Evolutionary conservation across 768 basidiomycete genomes (phyloP), one percentile per base, ranked within the genome.

Genomic region (Mycena polygramma): DNA sequence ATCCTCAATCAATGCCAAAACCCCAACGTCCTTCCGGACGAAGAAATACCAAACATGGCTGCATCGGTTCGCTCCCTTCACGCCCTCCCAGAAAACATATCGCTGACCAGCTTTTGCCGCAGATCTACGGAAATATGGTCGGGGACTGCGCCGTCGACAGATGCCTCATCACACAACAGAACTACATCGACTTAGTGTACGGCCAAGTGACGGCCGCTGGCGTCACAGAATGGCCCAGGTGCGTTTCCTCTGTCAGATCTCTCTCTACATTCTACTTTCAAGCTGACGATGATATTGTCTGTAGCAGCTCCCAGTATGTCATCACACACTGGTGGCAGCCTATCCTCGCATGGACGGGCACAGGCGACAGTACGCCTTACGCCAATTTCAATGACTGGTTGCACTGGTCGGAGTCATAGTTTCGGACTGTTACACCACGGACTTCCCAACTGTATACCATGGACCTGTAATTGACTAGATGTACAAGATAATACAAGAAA

Each of bases 171-270:
- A 74, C 75, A 4, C 68, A 73, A 26, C 75, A 74, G 63, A 76
- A 76, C 63, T 76, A 63, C 67, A 66, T 76, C 51, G 75, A 76
- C 55, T 70, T 74, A 54, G 48, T 76, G 46, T 76, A 73, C 57
- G 70, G 73, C 35, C 46, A 37, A 19, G 63, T 74, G 62, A 49
- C 68, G 17, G 64, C 63, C 13, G 67, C 68, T 4, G 49, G 48
- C 7, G 60, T 71, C 30, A 68, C 66, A 54, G 26, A 37, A 9
- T 71, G 49, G 53, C 70, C 70, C 9, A 22, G 17, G 70, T 73
- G n/a, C 41, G 63, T 64, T 17, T 61, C 37, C n/a, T n/a, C 39
- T 63, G 39, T 57, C 43, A 19, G 6, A 30, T 30, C 3, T 2
- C 30, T 30, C 30, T 30, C n/a, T n/a, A n/a, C n/a, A 30, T 6